Conservation (phyloP, 2,329 filamentous ascomycete genomes). For the Fusarium nanum region DNA sequence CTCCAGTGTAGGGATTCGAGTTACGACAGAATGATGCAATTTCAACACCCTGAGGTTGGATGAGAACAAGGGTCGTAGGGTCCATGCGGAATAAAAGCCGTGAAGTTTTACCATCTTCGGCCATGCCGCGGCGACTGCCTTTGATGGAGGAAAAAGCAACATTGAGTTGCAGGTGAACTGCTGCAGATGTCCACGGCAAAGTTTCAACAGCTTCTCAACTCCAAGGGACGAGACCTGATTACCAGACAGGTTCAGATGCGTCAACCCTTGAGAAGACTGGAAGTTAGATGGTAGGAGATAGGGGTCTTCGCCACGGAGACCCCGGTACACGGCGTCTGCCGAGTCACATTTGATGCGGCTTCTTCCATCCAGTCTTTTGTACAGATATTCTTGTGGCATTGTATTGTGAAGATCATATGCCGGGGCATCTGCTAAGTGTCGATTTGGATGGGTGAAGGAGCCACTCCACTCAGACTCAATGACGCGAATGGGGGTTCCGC, state of each 20-base stretch:
- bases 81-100: slow-evolving; percentile 59
- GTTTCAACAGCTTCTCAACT: slow-evolving; percentile 57
- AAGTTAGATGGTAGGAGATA: slow-evolving; percentile 35
- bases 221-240: slow-evolving; percentile 61
- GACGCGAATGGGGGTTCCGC: slow-evolving; percentile 59
- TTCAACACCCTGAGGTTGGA: slow-evolving; percentile 64
- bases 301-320: slow-evolving; percentile 44
- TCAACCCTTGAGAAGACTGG: slow-evolving; percentile 52
- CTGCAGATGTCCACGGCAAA: slow-evolving; percentile 61
- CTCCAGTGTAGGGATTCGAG: slow-evolving; percentile 61
- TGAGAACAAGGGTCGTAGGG: slow-evolving; percentile 65
- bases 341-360: slow-evolving; percentile 44
- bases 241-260: slow-evolving; percentile 65
- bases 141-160: slow-evolving; percentile 44
- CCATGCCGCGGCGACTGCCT: slow-evolving; percentile 36
- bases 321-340: slow-evolving; percentile 42
- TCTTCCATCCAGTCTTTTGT: slow-evolving; percentile 50
- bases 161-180: slow-evolving; percentile 63
- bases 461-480: slow-evolving; percentile 61
- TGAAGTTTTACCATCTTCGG: slow-evolving; percentile 50
- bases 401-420: slow-evolving; percentile 43
- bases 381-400: slow-evolving; percentile 39
- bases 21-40: slow-evolving; percentile 71
- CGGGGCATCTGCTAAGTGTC: slow-evolving; percentile 63
- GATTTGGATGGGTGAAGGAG: slow-evolving; percentile 58